Conservation (phyloP, 305 asterid genomes). For the Fraxinus angustifolia region DNA sequence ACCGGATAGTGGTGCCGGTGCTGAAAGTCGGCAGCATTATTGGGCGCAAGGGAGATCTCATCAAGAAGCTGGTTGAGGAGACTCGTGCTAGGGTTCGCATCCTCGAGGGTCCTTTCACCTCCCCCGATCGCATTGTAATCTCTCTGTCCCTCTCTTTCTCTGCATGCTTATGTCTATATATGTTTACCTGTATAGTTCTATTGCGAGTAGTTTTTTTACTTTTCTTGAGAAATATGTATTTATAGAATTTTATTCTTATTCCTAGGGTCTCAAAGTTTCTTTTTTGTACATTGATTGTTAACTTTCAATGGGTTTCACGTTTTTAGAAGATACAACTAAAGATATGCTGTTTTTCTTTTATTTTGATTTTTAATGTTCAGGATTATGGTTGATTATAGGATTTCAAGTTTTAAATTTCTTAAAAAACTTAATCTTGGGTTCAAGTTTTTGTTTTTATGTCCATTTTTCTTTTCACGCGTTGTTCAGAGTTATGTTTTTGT, state of each 20-base stretch:
- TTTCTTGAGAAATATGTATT: background rate
- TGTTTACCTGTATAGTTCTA: background rate
- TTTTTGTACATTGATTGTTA: background rate
- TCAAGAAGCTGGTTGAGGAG: slow-evolving; percentile 84
- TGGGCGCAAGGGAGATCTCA: slow-evolving; percentile 86
- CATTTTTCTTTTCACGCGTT: background rate
- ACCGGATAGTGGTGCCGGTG: slow-evolving; percentile 70
- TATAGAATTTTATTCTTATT: slow-evolving; percentile 7
- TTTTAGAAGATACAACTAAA: background rate
- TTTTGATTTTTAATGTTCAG: background rate
- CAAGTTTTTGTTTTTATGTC: background rate
- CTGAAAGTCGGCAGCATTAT: slow-evolving; percentile 84
- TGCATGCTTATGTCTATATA: background rate
- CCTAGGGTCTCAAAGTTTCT: background rate
- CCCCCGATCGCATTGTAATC: slow-evolving; percentile 80
- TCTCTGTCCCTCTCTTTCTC: slow-evolving; percentile 1
- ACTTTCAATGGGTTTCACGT: slow-evolving; percentile 2
- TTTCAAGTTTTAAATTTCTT: background rate
- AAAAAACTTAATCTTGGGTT: background rate
- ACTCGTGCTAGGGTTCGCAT: slow-evolving; percentile 81
- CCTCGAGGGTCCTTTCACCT: slow-evolving; percentile 64
- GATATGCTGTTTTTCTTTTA: background rate
- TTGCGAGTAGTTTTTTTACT: background rate
- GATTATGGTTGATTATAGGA: background rate
- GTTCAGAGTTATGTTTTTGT: background rate